These are phyloP conservation scores for Pouteria campechiana DNA, from an alignment of 179 eudicot genomes.

Conservation along the genomic window DNA sequence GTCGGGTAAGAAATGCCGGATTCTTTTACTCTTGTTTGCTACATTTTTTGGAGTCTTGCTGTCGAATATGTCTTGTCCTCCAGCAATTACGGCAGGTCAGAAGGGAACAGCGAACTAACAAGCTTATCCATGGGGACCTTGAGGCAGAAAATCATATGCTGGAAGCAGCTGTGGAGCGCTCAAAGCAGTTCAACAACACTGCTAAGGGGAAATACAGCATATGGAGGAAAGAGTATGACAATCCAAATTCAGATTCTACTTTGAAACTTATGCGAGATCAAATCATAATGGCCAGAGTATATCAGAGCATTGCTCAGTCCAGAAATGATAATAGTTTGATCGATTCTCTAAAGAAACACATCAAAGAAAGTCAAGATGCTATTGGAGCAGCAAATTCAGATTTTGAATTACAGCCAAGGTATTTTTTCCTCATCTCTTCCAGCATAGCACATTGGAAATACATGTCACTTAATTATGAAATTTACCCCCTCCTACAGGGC, in stretches of 20 bases:
- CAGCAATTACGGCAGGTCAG: slow-evolving; percentile 65
- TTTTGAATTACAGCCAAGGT: slow-evolving; percentile 81
- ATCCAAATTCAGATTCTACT: slow-evolving; percentile 86
- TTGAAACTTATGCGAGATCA: slow-evolving; percentile 92
- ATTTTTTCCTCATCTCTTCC: slow-evolving; percentile 1
- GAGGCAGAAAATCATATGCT: slow-evolving; percentile 60
- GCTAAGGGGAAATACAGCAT: slow-evolving; percentile 67
- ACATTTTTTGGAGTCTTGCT: slow-evolving; percentile 1
- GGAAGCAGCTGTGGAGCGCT: slow-evolving; percentile 71
- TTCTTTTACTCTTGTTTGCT: slow-evolving; percentile 1
- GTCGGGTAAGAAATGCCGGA: slow-evolving; percentile 45
- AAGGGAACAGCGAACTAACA: slow-evolving; percentile 59
- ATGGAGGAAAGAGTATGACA: slow-evolving; percentile 91
- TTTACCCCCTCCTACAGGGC: slow-evolving; percentile 40
- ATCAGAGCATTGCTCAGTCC: slow-evolving; percentile 80
- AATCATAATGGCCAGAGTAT: slow-evolving; percentile 94
- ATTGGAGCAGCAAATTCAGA: slow-evolving; percentile 83
- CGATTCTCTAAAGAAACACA: slow-evolving; percentile 51
- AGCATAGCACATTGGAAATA: background rate
- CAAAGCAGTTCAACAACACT: slow-evolving; percentile 67
- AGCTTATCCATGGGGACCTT: slow-evolving; percentile 54
- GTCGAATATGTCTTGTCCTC: slow-evolving; percentile 2
- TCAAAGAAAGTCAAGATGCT: slow-evolving; percentile 45
- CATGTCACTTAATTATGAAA: background rate
- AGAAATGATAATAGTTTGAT: slow-evolving; percentile 56